These are phyloP conservation scores for Solanum verrucosum DNA, from an alignment of 257 asterid species.

Conservation along the genomic window DNA sequence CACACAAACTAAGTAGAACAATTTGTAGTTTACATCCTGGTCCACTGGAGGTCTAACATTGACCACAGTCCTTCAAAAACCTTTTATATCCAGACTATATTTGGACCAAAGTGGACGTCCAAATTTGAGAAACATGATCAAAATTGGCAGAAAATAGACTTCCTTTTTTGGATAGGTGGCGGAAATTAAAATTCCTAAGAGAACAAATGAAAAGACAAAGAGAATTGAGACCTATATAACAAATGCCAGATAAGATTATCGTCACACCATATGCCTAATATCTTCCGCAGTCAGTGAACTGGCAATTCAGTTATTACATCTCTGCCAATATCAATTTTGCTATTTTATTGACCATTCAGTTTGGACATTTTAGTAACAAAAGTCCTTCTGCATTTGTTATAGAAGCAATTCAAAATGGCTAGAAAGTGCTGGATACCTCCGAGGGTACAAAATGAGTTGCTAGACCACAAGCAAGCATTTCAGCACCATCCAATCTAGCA, in stretches of 20 bases:
- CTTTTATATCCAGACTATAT: neutral
- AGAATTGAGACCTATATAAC: neutral
- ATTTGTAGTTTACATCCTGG: neutral
- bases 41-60: neutral
- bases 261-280: neutral
- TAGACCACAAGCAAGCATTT: conserved; percentile 88
- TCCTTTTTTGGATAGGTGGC: neutral
- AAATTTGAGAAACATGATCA: neutral
- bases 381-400: neutral
- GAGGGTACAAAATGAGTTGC: conserved; percentile 84
- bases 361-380: neutral
- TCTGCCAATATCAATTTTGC: neutral
- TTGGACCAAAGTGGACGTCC: neutral
- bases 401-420: neutral
- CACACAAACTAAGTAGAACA: neutral
- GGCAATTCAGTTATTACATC: neutral
- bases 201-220: neutral
- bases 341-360: neutral
- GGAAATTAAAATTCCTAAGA: neutral
- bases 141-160: neutral
- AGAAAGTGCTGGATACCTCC: conserved; percentile 29
- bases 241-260: neutral
- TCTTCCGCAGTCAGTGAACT: neutral
- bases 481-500: conserved; percentile 76
- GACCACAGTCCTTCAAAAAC: neutral